Percentiles rank a stretch among this genome's conserved stretches.
Conservation (phyloP, 805 yeast species). For the Pichia thaimueangensis region DNA sequence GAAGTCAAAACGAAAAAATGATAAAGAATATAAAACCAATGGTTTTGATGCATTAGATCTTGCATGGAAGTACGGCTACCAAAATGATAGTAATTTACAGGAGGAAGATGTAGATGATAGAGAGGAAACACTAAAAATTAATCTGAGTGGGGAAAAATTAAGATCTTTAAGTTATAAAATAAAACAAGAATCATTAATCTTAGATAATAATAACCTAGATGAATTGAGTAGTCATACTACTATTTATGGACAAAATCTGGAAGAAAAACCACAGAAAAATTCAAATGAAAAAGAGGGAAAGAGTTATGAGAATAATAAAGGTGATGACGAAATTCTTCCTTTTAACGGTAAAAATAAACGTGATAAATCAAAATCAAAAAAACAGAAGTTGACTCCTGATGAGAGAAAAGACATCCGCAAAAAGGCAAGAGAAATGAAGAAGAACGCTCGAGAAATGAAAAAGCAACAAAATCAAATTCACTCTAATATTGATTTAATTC, state of each 20-base stretch:
- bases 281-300: neutral
- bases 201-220: neutral
- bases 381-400: neutral
- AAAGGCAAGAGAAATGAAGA: conserved; percentile 7
- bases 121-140: too few species aligned
- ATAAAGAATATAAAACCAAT: conserved; percentile 5
- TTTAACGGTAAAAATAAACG: too few species aligned
- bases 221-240: conserved; percentile 9
- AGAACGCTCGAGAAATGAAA: neutral
- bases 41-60: conserved; percentile 13
- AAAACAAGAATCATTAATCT: too few species aligned
- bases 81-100: neutral
- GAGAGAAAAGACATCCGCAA: conserved; percentile 2
- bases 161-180: neutral
- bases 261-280: too few species aligned
- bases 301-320: too few species aligned
- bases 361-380: neutral
- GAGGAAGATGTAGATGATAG: neutral
- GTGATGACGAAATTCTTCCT: too few species aligned
- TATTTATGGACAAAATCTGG: conserved; percentile 4
- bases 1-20: too few species aligned
- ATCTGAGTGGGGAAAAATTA: neutral
- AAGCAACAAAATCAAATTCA: conserved; percentile 1
- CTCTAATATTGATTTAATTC: neutral
- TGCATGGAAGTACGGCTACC: neutral